A percentile compares a stretch with the other conserved stretches of the same genome.
Evolutionary conservation across 83 land plant genomes (phyloP).

Genomic region (Picea abies): DNA sequence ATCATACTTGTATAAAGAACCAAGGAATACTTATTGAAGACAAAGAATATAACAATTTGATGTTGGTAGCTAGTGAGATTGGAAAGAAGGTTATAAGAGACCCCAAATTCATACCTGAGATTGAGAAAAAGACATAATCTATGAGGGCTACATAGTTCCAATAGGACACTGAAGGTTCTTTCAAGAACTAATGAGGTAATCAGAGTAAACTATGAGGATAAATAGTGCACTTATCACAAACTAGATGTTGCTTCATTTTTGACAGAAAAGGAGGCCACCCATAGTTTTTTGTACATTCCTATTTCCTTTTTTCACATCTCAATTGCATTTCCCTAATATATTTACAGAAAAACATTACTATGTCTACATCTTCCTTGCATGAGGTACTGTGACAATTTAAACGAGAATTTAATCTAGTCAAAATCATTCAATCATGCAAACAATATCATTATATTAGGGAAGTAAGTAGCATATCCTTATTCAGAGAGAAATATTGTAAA

Average conservation of each 20-base stretch:
- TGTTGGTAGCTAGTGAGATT: too few species aligned
- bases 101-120: constrained; percentile 54
- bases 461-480: too few species aligned
- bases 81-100: background rate
- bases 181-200: constrained; percentile 62
- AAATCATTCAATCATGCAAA: background rate
- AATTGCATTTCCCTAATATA: constrained; percentile 53
- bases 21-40: too few species aligned
- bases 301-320: constrained; percentile 64
- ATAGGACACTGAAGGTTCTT: constrained; percentile 35
- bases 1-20: too few species aligned
- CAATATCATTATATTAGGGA: background rate
- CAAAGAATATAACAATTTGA: too few species aligned
- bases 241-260: constrained; percentile 94
- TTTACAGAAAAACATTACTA: constrained; percentile 33
- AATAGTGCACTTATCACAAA: constrained; percentile 73
- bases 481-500: too few species aligned
- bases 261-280: constrained; percentile 74
- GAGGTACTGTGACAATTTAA: background rate
- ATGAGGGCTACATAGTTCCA: constrained; percentile 42
- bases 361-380: constrained; percentile 54
- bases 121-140: constrained; percentile 70
- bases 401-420: background rate
- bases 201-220: constrained; percentile 38
- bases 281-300: constrained; percentile 77